Conservation (phyloP, 805 yeast species). For the Barnettozyma pratensis region DNA sequence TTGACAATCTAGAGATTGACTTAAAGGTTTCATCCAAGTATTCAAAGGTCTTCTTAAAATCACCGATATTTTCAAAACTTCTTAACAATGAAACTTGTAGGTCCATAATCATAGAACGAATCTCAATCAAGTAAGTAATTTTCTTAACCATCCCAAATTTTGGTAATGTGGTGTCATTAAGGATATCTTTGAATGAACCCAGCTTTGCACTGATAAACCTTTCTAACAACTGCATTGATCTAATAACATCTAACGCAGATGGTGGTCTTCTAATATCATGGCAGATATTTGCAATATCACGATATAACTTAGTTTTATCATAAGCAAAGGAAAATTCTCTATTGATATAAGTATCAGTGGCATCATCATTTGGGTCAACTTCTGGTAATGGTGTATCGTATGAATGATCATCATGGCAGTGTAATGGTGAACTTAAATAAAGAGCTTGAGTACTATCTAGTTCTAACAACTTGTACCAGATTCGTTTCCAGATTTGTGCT, state of each 20-base stretch:
- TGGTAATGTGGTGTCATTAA: conserved; percentile 8
- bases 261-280: conserved; percentile 31
- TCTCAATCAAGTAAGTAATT: conserved; percentile 21
- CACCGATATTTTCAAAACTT: conserved; percentile 32
- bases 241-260: conserved; percentile 30
- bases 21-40: conserved; percentile 30
- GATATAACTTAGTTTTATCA: conserved; percentile 27
- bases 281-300: conserved; percentile 28
- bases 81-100: conserved; percentile 33
- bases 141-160: conserved; percentile 21
- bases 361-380: conserved; percentile 30
- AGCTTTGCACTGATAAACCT: conserved; percentile 21
- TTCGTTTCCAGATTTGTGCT: conserved; percentile 21
- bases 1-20: conserved; percentile 27
- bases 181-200: conserved; percentile 22
- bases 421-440: conserved; percentile 12
- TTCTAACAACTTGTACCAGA: conserved; percentile 23
- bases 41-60: conserved; percentile 29
- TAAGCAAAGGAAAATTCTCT: conserved; percentile 28
- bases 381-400: conserved; percentile 25
- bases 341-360: conserved; percentile 33
- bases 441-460: conserved; percentile 18
- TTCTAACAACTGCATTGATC: conserved; percentile 31
- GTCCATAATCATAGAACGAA: conserved; percentile 28
- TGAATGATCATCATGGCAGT: conserved; percentile 14